Evolutionary conservation across 2,329 filamentous ascomycete species (phyloP), one percentile per base, ranked within the genome.

Genomic region (Aureobasidium sp.): DNA sequence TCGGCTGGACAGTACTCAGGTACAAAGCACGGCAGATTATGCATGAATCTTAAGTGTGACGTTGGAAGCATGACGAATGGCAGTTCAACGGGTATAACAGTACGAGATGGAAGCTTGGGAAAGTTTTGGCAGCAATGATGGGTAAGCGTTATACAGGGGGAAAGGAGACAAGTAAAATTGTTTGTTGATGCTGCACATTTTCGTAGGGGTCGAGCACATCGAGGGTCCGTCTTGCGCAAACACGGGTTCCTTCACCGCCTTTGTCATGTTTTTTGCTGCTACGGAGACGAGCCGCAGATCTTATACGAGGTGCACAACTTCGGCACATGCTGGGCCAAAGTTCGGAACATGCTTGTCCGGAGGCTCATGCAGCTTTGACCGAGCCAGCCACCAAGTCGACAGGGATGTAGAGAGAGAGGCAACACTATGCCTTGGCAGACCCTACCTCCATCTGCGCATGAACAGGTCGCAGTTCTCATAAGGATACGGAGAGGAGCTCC

Each of bases 131-230:
- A 32, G 36, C 34, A 52, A 39, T n/a, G 49, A 52, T 21, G 21
- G 21, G 21, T 34, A 54, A n/a, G 15, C 50, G 53, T 57, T 57
- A 36, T 57, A 45, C 41, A 59, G 55, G 55, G 44, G 55, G 16
- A 29, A 59, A 48, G 34, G 55, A 59, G 41, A 21, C 21, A 21
- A 21, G 21, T 21, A 21, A 21, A 21, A 21, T 34, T 57, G 53
- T 45, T 57, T 57, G 53, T 57, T 45, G 37, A 39, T 52, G 32
- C n/a, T 39, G 34, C 21, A 21, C 21, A 21, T 21, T 21, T 21
- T 21, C 21, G 21, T 21, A 21, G 21, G 21, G 21, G 21, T 21
- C 21, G 21, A 21, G 21, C 21, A 21, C 21, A 21, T 21, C 21
- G 21, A 21, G 21, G 21, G 21, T 21, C 21, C 21, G 21, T 29